Conservation (phyloP, 371 early-diverging fungal species). For the Neoconidiobolus thromboides region DNA sequence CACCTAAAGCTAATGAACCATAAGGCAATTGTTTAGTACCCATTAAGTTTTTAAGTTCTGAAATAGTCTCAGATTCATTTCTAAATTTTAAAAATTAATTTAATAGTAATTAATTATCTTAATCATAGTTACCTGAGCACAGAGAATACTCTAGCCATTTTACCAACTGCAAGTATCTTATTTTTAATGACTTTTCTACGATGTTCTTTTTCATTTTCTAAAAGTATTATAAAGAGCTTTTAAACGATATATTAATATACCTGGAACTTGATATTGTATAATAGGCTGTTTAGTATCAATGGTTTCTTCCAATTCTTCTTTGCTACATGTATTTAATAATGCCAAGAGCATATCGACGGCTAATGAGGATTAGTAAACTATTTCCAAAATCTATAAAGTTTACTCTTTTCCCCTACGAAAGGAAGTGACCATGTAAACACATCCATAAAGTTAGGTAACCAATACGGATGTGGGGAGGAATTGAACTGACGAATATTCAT, state of each 20-base stretch:
- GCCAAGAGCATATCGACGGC: conserved; percentile 89
- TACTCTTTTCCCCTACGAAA: conserved; percentile 95
- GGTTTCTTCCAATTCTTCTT: conserved; percentile 42
- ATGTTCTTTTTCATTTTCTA: conserved; percentile 27
- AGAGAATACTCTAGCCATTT: conserved; percentile 71
- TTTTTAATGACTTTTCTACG: conserved; percentile 56
- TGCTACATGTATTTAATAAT: conserved; percentile 75
- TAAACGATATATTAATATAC: not conserved
- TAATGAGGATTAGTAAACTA: conserved; percentile 10
- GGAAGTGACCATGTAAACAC: conserved; percentile 95
- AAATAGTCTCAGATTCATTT: conserved; percentile 72
- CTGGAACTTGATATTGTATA: not conserved
- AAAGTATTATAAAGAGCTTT: not conserved
- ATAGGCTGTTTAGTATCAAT: conserved; percentile 6
- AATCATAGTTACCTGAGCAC: conserved; percentile 35
- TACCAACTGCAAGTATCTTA: conserved; percentile 84
- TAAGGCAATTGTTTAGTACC: conserved; percentile 60
- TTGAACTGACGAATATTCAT: conserved; percentile 76
- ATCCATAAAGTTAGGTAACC: conserved; percentile 92
- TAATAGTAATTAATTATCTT: not conserved
- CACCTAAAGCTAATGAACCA: conserved; percentile 71
- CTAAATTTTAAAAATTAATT: conserved; percentile 10
- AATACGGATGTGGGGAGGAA: conserved; percentile 84
- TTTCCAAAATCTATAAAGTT: conserved; percentile 5
- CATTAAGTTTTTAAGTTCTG: conserved; percentile 75